phyloP scores from a whole-genome alignment of 169 alveolate species.

The Eimeria acervulina region DNA sequence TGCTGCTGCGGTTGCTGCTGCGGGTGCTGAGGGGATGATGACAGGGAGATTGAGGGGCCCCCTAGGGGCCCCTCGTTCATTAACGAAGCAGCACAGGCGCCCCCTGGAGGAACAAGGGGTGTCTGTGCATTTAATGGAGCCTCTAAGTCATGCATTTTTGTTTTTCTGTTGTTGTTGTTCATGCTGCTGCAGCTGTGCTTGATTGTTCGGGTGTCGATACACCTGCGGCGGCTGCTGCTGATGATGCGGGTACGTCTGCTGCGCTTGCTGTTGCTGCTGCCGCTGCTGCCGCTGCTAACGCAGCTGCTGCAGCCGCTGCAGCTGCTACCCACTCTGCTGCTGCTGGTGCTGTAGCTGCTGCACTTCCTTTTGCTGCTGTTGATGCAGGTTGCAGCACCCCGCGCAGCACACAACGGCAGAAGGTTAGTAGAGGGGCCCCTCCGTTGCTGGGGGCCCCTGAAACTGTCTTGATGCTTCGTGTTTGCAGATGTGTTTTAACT shows the following conservation, averaged over 20 bases:
- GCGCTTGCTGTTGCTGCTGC: background rate
- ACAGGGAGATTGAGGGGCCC: background rate
- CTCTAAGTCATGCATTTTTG: background rate
- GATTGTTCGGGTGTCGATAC: too few species aligned
- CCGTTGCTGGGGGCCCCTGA: background rate
- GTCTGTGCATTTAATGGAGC: background rate
- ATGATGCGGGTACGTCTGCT: background rate
- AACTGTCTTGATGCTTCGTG: background rate
- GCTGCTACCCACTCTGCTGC: background rate
- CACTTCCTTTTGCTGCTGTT: background rate
- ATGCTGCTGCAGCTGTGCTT: background rate
- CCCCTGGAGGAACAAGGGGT: background rate
- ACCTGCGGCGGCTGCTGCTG: too few species aligned
- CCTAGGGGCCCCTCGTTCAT: background rate
- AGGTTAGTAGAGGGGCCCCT: background rate
- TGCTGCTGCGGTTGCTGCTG: conserved; percentile 9
- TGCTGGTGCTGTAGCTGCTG: conserved; percentile 7
- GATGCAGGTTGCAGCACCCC: background rate
- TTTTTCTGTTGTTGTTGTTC: background rate
- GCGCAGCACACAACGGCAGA: background rate
- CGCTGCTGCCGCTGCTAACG: conserved; percentile 3
- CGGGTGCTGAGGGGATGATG: background rate
- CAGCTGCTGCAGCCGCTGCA: background rate
- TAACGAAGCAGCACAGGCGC: background rate
- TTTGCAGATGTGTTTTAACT: background rate